Base-by-base conservation (phyloP, 305 asterid genomes). In the Fraxinus baroniana region DNA sequence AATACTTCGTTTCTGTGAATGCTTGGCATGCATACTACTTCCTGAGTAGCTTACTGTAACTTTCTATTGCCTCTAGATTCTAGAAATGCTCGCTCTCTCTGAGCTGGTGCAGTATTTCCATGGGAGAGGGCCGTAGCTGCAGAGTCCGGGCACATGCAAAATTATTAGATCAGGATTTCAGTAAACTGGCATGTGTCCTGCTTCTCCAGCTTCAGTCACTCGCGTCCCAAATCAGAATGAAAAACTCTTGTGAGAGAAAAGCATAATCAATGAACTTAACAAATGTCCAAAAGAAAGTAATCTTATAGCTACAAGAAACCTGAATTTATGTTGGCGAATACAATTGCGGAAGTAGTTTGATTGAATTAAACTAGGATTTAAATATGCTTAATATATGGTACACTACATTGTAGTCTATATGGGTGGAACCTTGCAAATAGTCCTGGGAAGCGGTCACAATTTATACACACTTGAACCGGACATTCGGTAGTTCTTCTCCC, bases 121-220 rank as follows among this genome's bases (percentile, higher is more conserved):
- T 49, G 57, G 88, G 89, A 87, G 87, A 80, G 85, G 86, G 88
- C 77, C 82, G 37, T 85, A 91, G 91, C 76, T 91, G 93, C 94
- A 88, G 97, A 82, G 89, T 49, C 33, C 79, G 89, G 49, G 81
- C 94, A 92, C 97, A 87, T 84, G 94, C 93, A 86, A 20, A 83
- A 82, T 76, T 71, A 74, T 75, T 20, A 10, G 37, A 71, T 20
- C 3, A 52, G 1, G 37, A 49, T 13, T 13, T 26, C 35, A 87
- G 86, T 70, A 68, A 86, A 77, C 80, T 33, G 82, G 94, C 97
- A 92, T 86, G 97, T 92, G 90, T 93, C 97, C 93, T 91, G 93
- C 94, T 91, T 90, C 97, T 92, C 94, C 97, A 88, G 81, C 94
- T 78, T 90, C 90, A 83, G 81, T 70, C 83, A 80, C 73, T 81